phyloP scores from a whole-genome alignment of 306 rosid genomes.

The Cicer yamashitae region DNA sequence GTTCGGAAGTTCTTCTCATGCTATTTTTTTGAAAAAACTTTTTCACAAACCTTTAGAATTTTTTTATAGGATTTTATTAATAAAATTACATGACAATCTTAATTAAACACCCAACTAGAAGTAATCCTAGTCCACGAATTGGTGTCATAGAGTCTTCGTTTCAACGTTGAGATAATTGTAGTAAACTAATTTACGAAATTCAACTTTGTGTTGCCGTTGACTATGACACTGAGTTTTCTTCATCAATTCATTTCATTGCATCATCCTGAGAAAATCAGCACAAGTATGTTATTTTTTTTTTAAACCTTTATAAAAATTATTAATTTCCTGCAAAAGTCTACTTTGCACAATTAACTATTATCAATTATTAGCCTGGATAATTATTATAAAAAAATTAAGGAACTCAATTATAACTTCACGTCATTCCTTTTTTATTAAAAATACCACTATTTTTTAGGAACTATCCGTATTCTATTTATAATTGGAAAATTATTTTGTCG shows the following conservation, averaged over 20 bases:
- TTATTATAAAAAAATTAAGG: neutral
- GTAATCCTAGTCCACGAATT: neutral
- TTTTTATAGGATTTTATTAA: neutral
- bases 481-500: too few species aligned
- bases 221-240: conserved; percentile 17
- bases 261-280: conserved; percentile 26
- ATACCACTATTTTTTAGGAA: neutral
- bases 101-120: too few species aligned
- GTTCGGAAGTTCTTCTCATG: neutral
- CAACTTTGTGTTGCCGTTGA: conserved; percentile 44
- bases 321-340: conserved; percentile 20
- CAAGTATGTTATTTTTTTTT: neutral
- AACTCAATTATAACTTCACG: neutral
- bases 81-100: too few species aligned
- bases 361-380: neutral
- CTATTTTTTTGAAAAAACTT: too few species aligned
- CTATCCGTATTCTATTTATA: too few species aligned
- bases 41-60: neutral
- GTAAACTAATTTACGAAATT: conserved; percentile 1
- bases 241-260: conserved; percentile 35
- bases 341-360: neutral
- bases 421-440: conserved; percentile 7
- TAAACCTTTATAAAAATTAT: conserved; percentile 1
- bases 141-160: neutral
- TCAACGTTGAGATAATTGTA: neutral